Evolutionary conservation across 306 rosid genomes (phyloP).

Genomic region (Cyamopsis tetragonoloba): DNA sequence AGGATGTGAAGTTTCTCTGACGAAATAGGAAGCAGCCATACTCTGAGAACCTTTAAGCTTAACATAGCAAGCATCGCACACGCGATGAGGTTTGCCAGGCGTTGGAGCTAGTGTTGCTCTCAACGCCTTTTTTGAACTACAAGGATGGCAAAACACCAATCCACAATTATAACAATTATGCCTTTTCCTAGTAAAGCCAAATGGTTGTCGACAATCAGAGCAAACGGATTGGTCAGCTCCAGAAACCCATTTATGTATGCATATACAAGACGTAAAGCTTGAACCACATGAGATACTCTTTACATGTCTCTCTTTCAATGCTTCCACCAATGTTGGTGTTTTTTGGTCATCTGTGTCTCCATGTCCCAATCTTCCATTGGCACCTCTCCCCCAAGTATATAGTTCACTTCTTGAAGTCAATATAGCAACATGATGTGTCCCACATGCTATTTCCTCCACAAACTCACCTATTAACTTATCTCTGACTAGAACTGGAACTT

Average conservation of each 20-base stretch:
- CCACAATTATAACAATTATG: constrained; percentile 96
- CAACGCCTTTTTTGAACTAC: constrained; percentile 85
- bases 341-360: constrained; percentile 70
- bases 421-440: constrained; percentile 72
- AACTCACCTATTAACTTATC: constrained; percentile 80
- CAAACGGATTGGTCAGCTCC: constrained; percentile 94
- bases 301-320: constrained; percentile 78
- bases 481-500: constrained; percentile 67
- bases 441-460: constrained; percentile 91
- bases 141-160: constrained; percentile 84
- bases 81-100: constrained; percentile 96
- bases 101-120: constrained; percentile 92
- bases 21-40: constrained; percentile 29
- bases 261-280: constrained; percentile 72
- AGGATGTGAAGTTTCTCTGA: constrained; percentile 40
- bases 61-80: constrained; percentile 76
- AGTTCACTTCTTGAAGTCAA: constrained; percentile 93
- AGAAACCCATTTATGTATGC: constrained; percentile 91
- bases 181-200: constrained; percentile 93
- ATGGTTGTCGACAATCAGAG: constrained; percentile 87
- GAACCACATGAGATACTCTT: constrained; percentile 83
- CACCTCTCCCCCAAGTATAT: constrained; percentile 94
- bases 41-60: constrained; percentile 71
- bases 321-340: constrained; percentile 78
- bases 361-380: constrained; percentile 92